Evolutionary conservation across 331 rosid species (phyloP).

Genomic region (Quercus phellos): DNA sequence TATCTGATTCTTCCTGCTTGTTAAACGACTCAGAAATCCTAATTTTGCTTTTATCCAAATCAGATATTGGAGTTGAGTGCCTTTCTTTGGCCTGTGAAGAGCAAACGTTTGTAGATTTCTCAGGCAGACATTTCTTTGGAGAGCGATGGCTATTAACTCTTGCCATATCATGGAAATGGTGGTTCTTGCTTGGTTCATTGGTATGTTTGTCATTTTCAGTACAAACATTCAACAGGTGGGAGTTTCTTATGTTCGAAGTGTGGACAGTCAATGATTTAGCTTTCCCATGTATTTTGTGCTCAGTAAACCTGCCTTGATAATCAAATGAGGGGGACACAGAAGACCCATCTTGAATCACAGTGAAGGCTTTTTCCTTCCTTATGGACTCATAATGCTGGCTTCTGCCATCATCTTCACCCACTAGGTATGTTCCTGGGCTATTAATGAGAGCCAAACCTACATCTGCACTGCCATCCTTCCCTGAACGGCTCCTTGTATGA

Average conservation of each 20-base stretch:
- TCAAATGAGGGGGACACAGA: constrained; percentile 32
- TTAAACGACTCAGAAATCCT: constrained; percentile 31
- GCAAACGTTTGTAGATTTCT: constrained; percentile 48
- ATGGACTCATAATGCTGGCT: constrained; percentile 51
- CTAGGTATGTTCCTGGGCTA: constrained; percentile 54
- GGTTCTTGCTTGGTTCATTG: constrained; percentile 22
- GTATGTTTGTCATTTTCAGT: constrained; percentile 40
- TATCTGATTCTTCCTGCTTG: constrained; percentile 13
- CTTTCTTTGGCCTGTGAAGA: constrained; percentile 51
- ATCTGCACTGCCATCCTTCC: constrained; percentile 47
- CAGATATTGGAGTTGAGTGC: constrained; percentile 36
- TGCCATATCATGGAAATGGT: constrained; percentile 42
- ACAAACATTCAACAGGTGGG: constrained; percentile 34
- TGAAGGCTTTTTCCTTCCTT: constrained; percentile 46
- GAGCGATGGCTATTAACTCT: constrained; percentile 34
- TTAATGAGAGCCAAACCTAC: constrained; percentile 26
- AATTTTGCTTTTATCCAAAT: constrained; percentile 36
- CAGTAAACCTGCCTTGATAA: constrained; percentile 36
- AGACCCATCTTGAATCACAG: constrained; percentile 34
- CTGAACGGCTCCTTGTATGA: constrained; percentile 33
- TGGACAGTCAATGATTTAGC: constrained; percentile 33
- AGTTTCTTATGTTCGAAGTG: constrained; percentile 27
- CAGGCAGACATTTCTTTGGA: constrained; percentile 36
- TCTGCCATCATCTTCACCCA: constrained; percentile 60
- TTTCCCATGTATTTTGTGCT: constrained; percentile 34